Evolutionary conservation across 2,329 filamentous ascomycete genomes (phyloP).

Genomic region (Arthrinium puccinioides): DNA sequence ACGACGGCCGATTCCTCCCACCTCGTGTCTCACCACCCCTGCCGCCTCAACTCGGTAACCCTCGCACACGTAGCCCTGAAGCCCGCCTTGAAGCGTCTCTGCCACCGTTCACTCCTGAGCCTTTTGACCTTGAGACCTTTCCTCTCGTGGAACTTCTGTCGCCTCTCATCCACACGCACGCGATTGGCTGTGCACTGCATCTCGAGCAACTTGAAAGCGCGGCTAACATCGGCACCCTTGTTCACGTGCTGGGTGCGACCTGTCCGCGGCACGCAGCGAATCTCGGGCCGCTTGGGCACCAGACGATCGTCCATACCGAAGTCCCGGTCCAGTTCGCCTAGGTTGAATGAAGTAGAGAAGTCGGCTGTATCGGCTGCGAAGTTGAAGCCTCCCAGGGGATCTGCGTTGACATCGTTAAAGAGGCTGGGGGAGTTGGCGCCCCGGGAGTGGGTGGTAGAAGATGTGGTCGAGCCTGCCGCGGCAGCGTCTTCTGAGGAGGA

Average conservation of each 20-base stretch:
- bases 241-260: conserved; percentile 37
- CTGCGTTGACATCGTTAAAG: not conserved
- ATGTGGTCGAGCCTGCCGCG: no score
- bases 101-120: conserved; percentile 61
- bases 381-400: not conserved
- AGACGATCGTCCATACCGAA: conserved; percentile 6
- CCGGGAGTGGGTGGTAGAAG: not conserved
- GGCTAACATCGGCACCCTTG: conserved; percentile 35
- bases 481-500: no score
- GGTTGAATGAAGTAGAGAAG: conserved; percentile 2
- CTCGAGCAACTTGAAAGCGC: conserved; percentile 35
- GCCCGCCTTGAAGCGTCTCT: conserved; percentile 57
- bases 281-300: conserved; percentile 11
- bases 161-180: conserved; percentile 45
- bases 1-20: no score
- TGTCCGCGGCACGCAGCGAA: conserved; percentile 32
- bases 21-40: conserved; percentile 69
- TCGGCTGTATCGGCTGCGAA: not conserved
- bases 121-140: conserved; percentile 73
- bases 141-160: conserved; percentile 68
- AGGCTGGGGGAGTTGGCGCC: not conserved
- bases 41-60: conserved; percentile 63
- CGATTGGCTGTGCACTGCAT: conserved; percentile 41
- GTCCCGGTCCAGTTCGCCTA: conserved; percentile 8
- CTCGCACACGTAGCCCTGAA: conserved; percentile 58